Conservation (phyloP, 352 stramenopile species). For the Phytophthora pinifolia region DNA sequence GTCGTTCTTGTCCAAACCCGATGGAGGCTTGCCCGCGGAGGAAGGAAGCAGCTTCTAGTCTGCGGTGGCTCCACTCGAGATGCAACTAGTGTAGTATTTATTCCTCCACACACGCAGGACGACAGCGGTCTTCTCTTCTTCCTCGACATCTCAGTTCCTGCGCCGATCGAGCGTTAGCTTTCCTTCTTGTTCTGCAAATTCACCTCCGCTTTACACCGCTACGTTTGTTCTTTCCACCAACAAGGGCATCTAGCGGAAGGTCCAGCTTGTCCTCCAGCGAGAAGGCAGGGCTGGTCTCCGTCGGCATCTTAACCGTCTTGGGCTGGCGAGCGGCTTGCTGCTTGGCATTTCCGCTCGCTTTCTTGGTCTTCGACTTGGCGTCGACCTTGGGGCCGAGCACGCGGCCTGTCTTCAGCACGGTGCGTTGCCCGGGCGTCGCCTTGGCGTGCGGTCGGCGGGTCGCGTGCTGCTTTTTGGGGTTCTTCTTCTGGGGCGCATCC, state of each 20-base stretch:
- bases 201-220: slow-evolving; percentile 31
- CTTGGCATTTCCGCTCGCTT: slow-evolving; percentile 21
- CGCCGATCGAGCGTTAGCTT: slow-evolving; percentile 1
- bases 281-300: slow-evolving; percentile 25
- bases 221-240: slow-evolving; percentile 35
- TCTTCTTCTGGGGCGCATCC: slow-evolving; percentile 17
- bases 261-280: slow-evolving; percentile 65
- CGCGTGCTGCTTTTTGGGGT: slow-evolving; percentile 50
- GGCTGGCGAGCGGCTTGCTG: slow-evolving; percentile 28
- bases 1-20: slow-evolving; percentile 20
- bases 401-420: slow-evolving; percentile 61
- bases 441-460: slow-evolving; percentile 51
- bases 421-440: slow-evolving; percentile 38
- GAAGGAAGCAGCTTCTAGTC: slow-evolving; percentile 21
- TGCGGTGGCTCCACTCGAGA: slow-evolving; percentile 16
- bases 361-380: slow-evolving; percentile 19
- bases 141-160: slow-evolving; percentile 10
- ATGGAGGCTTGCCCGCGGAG: slow-evolving; percentile 5
- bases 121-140: slow-evolving; percentile 23
- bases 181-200: slow-evolving; percentile 22
- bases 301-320: slow-evolving; percentile 27
- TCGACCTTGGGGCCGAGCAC: slow-evolving; percentile 54
- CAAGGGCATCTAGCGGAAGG: slow-evolving; percentile 66
- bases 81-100: slow-evolving; percentile 38
- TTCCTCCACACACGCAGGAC: slow-evolving; percentile 26